phyloP scores from a whole-genome alignment of 2,329 filamentous ascomycete species.

The Lasiodiplodia theobromae region DNA sequence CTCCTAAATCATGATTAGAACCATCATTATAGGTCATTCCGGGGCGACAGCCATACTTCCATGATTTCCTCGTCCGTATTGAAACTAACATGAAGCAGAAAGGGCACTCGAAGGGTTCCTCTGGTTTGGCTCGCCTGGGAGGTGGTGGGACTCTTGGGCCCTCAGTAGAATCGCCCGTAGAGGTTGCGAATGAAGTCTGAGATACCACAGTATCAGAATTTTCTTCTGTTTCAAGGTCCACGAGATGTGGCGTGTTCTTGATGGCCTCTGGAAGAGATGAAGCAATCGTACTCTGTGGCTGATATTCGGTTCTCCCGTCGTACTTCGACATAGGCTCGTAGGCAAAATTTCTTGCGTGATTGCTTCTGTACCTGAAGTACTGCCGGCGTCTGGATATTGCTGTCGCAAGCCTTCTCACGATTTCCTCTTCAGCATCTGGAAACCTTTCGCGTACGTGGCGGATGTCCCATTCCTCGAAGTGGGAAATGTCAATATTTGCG shows the following conservation, averaged over 20 bases:
- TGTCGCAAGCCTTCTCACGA: constrained; percentile 40
- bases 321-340: constrained; percentile 22
- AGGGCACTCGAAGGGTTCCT: constrained; percentile 10
- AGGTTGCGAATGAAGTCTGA: constrained; percentile 5
- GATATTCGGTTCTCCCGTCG: neutral
- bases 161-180: neutral
- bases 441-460: constrained; percentile 39
- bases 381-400: constrained; percentile 43
- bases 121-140: neutral
- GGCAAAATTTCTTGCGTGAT: constrained; percentile 42
- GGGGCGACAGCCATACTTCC: constrained; percentile 7
- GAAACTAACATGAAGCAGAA: constrained; percentile 12
- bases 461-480: constrained; percentile 40
- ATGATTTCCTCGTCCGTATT: neutral
- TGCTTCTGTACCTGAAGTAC: constrained; percentile 43
- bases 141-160: neutral
- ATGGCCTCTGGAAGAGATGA: neutral
- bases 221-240: constrained; percentile 7
- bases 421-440: constrained; percentile 30
- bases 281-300: neutral
- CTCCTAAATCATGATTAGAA: no score
- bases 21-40: no score
- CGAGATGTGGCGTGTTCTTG: neutral
- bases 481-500: constrained; percentile 38
- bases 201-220: neutral